Base-by-base conservation (phyloP, 495 filamentous ascomycete species). In the Xylaria bambusicola region DNA sequence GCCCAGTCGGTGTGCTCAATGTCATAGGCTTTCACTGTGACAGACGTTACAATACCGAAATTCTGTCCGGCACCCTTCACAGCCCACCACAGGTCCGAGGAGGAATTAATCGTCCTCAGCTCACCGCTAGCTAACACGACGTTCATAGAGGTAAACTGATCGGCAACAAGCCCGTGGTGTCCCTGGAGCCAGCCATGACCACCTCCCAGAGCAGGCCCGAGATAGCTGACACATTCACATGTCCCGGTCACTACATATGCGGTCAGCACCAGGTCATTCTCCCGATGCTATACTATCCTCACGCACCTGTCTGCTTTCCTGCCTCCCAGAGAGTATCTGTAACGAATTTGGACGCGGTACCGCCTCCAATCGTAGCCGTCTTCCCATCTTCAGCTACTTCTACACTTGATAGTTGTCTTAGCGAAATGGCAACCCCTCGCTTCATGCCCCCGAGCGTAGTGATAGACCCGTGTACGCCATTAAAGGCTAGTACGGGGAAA, bases 171-270 rank as follows among this genome's bases (percentile, higher is more conserved):
- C 0, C 86, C 86, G 65, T 87, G 68, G 36, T 71, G 73, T 17
- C 86, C 85, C 68, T 86, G 80, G 8, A 84, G 75, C 64, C 73
- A 77, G 21, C 86, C 85, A 61, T 86, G 81, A 24, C 86, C 86
- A 52, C 84, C 86, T 20, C 86, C 86, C 12, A 88, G 80, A 0
- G 71, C 78, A 10, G 82, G 80, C 6, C 83, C 84, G 2, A 86
- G 61, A 54, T 75, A 66, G 58, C 80, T 76, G 31, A 82, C 79
- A 64, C 84, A 87, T 62, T 84, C 76, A 50, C 82, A 84, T 6
- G 69, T 73, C 41, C 84, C 84, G 18, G 82, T 83, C 0, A 81
- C 78, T 67, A 66, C 66, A 23, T 66, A 62, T 52, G 33, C 21
- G 13, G 29, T 58, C 26, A 50, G 55, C 17, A 31, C 8, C n/a